These are phyloP conservation scores for Alternaria sp. DNA, from an alignment of 2,329 filamentous ascomycete species.

Conservation along the genomic window DNA sequence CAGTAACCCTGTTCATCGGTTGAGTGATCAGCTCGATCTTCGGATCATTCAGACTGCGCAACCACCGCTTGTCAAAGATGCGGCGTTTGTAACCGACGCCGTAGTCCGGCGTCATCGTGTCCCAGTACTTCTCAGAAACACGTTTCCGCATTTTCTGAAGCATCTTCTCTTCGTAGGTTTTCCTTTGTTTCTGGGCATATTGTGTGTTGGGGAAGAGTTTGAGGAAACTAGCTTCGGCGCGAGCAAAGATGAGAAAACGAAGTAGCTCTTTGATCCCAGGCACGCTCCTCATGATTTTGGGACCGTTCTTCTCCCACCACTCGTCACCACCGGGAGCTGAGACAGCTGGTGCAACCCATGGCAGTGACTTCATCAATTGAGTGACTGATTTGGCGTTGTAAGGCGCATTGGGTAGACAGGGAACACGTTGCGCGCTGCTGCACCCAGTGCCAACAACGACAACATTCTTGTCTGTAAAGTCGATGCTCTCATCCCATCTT, in stretches of 20 bases:
- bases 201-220: constrained; percentile 57
- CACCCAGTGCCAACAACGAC: constrained; percentile 67
- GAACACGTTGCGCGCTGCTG: constrained; percentile 66
- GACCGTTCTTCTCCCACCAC: constrained; percentile 59
- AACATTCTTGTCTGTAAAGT: constrained; percentile 64
- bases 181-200: constrained; percentile 52
- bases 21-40: constrained; percentile 65
- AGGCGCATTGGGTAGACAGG: constrained; percentile 58
- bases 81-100: constrained; percentile 70
- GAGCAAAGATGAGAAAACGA: constrained; percentile 57
- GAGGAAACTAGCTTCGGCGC: constrained; percentile 57
- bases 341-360: constrained; percentile 61
- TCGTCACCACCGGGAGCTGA: constrained; percentile 52
- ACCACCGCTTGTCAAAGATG: constrained; percentile 67
- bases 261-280: constrained; percentile 61
- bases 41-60: constrained; percentile 60
- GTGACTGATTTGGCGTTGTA: constrained; percentile 65
- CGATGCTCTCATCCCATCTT: constrained; percentile 62
- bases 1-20: constrained; percentile 59
- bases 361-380: constrained; percentile 66
- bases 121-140: constrained; percentile 68
- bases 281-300: constrained; percentile 57
- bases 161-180: constrained; percentile 54
- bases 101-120: constrained; percentile 69
- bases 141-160: constrained; percentile 58